These are phyloP conservation scores for Helianthus tuberosus DNA, from an alignment of 129 eudicot species.

Conservation along the genomic window DNA sequence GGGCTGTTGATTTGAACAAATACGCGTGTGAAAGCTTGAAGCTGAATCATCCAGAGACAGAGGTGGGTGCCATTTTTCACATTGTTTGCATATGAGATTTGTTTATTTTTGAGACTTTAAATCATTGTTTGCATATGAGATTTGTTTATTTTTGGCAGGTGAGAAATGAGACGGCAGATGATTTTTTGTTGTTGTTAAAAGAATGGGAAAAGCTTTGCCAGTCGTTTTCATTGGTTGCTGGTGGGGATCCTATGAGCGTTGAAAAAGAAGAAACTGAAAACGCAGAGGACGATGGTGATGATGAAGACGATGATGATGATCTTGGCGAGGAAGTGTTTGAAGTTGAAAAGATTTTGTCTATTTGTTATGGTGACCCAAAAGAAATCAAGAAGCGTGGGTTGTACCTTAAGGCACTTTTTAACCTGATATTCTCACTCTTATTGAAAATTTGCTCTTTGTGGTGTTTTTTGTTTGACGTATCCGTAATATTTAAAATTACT, in stretches of 20 bases:
- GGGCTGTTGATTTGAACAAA: constrained; percentile 73
- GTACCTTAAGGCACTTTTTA: constrained; percentile 68
- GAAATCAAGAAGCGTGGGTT: constrained; percentile 34
- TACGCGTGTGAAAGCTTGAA: constrained; percentile 72
- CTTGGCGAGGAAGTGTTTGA: constrained; percentile 54
- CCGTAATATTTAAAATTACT: too few relatives aligned
- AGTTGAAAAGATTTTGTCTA: constrained; percentile 53
- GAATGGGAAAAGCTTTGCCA: constrained; percentile 71
- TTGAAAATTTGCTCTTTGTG: too few relatives aligned
- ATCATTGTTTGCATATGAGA: neutral
- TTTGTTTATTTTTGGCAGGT: constrained; percentile 38
- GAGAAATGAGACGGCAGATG: constrained; percentile 67
- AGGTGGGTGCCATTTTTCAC: constrained; percentile 38
- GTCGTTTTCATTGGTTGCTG: constrained; percentile 16
- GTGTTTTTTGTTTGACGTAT: too few relatives aligned
- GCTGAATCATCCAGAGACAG: constrained; percentile 79
- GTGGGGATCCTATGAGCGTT: constrained; percentile 1
- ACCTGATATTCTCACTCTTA: too few relatives aligned
- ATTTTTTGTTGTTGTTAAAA: constrained; percentile 47
- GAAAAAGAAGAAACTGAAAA: constrained; percentile 23
- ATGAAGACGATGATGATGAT: constrained; percentile 33
- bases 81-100: neutral
- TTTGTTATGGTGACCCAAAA: constrained; percentile 80
- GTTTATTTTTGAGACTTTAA: neutral
- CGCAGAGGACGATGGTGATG: constrained; percentile 34